These are phyloP conservation scores for Salvia rosmarinus DNA, from an alignment of 257 asterid species.

Conservation along the genomic window DNA sequence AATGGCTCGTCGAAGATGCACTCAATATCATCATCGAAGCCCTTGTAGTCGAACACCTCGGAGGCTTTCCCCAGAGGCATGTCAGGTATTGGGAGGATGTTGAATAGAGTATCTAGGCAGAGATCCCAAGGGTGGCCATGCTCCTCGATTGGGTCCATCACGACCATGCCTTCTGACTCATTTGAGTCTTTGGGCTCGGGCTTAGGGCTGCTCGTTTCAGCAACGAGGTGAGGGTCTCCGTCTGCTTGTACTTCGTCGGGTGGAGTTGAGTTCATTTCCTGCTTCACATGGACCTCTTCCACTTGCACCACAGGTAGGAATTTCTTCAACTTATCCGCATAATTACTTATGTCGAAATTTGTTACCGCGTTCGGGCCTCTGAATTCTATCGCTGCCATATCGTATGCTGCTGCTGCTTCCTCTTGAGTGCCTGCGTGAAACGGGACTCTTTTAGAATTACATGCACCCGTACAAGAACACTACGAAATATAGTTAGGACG, in stretches of 20 bases:
- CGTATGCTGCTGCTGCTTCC: constrained; percentile 92
- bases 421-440: constrained; percentile 66
- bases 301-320: constrained; percentile 27
- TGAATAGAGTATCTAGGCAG: constrained; percentile 54
- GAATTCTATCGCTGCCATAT: constrained; percentile 79
- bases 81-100: constrained; percentile 48
- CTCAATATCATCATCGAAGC: constrained; percentile 63
- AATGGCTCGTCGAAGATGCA: constrained; percentile 50
- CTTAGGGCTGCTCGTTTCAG: constrained; percentile 34
- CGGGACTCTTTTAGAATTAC: not conserved
- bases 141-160: constrained; percentile 49
- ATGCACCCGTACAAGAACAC: not conserved
- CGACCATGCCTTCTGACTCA: constrained; percentile 33
- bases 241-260: constrained; percentile 6
- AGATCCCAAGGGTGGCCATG: constrained; percentile 71
- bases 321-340: constrained; percentile 53
- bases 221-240: constrained; percentile 33
- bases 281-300: constrained; percentile 39
- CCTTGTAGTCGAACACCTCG: constrained; percentile 51
- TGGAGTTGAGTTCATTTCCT: constrained; percentile 25
- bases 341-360: constrained; percentile 76
- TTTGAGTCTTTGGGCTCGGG: constrained; percentile 32
- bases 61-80: constrained; percentile 49
- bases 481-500: constrained; percentile 3
- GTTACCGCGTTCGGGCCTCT: constrained; percentile 83